Evolutionary conservation across 176 grass and related monocot genomes (phyloP), one percentile per base, ranked within the genome.

Genomic region (Oryza glaberrima): DNA sequence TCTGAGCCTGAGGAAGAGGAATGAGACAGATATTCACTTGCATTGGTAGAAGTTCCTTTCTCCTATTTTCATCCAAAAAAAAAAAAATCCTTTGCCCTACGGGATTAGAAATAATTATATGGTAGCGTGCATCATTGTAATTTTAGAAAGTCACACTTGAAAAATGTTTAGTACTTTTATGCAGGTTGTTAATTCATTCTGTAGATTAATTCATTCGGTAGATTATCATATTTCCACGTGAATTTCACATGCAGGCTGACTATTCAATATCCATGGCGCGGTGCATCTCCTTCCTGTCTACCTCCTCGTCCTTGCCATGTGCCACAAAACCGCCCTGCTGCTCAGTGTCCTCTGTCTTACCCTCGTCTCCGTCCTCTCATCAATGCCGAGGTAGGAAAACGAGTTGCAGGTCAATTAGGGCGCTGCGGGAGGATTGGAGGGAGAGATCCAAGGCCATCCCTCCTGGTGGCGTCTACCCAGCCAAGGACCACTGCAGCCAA

Each of bases 401-500:
- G 56, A 61, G 20, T 17, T n/a, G 20, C 20, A 8, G 20, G 56
- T 61, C 56, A 12, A 61, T 61, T 22, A 20, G 56, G 65, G 84
- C 83, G 3, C 54, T 88, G 58, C 85, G 91, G 72, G 92, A 95
- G 75, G 95, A 98, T 32, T 98, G 95, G 95, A 78, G 93, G 76
- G 40, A 82, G 47, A 92, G 54, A 70, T 95, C 95, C 48, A 98
- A 93, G 72, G 89, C 95, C 41, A 92, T 98, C 67, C 89, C 87
- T 66, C 89, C 93, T 20, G 95, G 95, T 12, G 93, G 91, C 17
- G 89, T 95, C 46, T 98, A 98, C 86, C 95, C 95, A 13, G 95
- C 95, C 20, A 98, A 98, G 90, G 95, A 98, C 20, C 91, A 98
- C 78, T 98, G 95, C 89, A 98, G 95, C 80, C 81, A 44, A 23